Percentiles rank a stretch among this genome's conserved stretches.
Evolutionary conservation across 129 eudicot genomes (phyloP).

Genomic region (Mikania micrantha): DNA sequence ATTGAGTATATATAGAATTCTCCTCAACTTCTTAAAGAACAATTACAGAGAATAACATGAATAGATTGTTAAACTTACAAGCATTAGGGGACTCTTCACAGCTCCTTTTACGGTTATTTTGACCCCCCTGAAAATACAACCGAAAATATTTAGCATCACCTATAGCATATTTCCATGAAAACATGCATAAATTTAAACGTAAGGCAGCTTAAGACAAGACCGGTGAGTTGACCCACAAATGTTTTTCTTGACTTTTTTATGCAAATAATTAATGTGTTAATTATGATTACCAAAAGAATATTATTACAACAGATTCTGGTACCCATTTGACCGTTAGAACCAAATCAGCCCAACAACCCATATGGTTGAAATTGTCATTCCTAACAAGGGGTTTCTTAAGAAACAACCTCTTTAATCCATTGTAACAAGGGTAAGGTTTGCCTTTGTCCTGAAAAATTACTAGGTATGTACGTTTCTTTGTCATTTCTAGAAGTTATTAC

Average conservation of each 20-base stretch:
- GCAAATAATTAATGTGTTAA: not conserved
- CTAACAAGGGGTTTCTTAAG: too few species aligned
- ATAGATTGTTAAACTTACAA: constrained; percentile 37
- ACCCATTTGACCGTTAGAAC: not conserved
- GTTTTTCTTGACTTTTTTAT: not conserved
- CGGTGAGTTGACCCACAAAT: not conserved
- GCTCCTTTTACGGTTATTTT: constrained; percentile 60
- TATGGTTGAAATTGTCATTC: not conserved
- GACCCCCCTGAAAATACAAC: constrained; percentile 42
- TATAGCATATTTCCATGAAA: not conserved
- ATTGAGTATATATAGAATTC: too few species aligned
- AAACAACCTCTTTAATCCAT: too few species aligned
- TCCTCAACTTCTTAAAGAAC: not conserved
- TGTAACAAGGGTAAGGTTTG: too few species aligned
- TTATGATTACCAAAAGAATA: not conserved
- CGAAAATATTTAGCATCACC: constrained; percentile 3
- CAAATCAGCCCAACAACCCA: not conserved
- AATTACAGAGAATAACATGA: not conserved
- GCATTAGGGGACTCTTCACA: constrained; percentile 52
- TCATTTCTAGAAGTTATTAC: constrained; percentile 36
- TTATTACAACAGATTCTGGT: not conserved
- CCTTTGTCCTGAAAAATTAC: too few species aligned
- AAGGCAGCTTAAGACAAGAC: not conserved
- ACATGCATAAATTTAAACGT: not conserved
- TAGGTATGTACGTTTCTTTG: too few species aligned